Evolutionary conservation across 108 stramenopile genomes (phyloP).

Genomic region (Asterionellopsis glacialis): DNA sequence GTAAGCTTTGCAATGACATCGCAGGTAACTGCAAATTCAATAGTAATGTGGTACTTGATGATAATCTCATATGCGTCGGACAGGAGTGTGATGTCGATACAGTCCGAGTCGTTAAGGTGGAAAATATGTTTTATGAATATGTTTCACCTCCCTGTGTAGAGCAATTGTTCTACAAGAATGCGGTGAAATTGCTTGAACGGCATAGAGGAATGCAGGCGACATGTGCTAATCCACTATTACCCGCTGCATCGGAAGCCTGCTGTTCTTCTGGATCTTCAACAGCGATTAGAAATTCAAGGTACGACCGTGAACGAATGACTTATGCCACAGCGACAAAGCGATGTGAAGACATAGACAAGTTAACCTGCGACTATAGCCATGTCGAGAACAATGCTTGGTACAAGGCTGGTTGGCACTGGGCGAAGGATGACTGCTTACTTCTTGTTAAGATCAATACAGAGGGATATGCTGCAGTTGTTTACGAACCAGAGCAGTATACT

Average conservation of each 20-base stretch:
- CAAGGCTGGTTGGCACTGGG: slow-evolving; percentile 26
- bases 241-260: background rate
- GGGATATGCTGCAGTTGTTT: slow-evolving; percentile 56
- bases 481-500: slow-evolving; percentile 27
- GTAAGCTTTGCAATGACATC: slow-evolving; percentile 19
- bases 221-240: background rate
- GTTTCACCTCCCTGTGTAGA: slow-evolving; percentile 37
- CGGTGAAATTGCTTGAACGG: slow-evolving; percentile 7
- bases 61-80: slow-evolving; percentile 15
- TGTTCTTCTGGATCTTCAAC: background rate
- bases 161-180: slow-evolving; percentile 30
- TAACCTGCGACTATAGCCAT: background rate
- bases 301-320: background rate
- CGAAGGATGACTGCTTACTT: slow-evolving; percentile 32
- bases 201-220: background rate
- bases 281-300: background rate
- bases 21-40: slow-evolving; percentile 18
- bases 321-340: slow-evolving; percentile 1
- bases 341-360: background rate
- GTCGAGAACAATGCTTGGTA: background rate
- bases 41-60: slow-evolving; percentile 16
- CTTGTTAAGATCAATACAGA: slow-evolving; percentile 46
- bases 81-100: slow-evolving; percentile 47
- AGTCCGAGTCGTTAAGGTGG: slow-evolving; percentile 33
- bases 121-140: slow-evolving; percentile 41